These are phyloP conservation scores for Colletotrichum karsti DNA, from an alignment of 2,329 filamentous ascomycete genomes.

Conservation along the genomic window DNA sequence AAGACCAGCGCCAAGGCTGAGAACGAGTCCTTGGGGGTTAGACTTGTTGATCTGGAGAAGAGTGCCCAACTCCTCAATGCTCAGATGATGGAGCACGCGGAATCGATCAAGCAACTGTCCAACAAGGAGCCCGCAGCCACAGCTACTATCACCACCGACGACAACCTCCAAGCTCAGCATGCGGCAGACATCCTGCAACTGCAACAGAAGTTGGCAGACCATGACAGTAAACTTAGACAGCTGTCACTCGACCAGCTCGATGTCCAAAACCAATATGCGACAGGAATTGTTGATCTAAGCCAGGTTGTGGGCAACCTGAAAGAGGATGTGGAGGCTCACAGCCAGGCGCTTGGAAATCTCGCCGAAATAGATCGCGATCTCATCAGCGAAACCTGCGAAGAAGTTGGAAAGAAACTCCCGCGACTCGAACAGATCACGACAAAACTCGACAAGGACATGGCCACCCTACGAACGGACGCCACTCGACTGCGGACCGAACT, in stretches of 20 bases:
- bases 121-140: neutral
- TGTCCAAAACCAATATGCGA: neutral
- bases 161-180: neutral
- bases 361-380: conserved; percentile 18
- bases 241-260: too few relatives aligned
- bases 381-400: conserved; percentile 9
- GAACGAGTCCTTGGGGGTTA: too few relatives aligned
- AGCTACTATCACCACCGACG: neutral
- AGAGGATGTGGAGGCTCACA: too few relatives aligned
- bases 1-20: too few relatives aligned
- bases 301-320: neutral
- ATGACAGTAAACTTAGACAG: too few relatives aligned
- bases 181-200: neutral
- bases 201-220: neutral
- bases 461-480: neutral
- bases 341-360: neutral
- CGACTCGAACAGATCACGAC: neutral
- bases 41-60: neutral
- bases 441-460: neutral
- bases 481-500: neutral
- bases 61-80: neutral
- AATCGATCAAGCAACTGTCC: neutral
- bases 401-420: conserved; percentile 5
- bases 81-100: neutral
- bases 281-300: neutral